Evolutionary conservation across 2,329 filamentous ascomycete genomes (phyloP).

Genomic region (Fonsecaea pedrosoi): DNA sequence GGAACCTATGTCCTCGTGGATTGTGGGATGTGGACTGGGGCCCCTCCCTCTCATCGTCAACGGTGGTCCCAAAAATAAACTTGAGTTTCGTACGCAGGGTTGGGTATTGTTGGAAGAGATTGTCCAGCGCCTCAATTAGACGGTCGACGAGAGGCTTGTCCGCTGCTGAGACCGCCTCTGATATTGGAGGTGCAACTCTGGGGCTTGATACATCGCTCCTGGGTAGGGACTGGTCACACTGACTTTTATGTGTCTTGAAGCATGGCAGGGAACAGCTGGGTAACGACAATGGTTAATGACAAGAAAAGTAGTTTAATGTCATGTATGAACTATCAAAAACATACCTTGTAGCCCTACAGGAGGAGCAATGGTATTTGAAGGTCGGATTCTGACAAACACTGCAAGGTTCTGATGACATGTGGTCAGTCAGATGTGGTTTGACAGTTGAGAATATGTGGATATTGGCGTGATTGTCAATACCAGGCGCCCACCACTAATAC

Average conservation of each 20-base stretch:
- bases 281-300: conserved; percentile 19
- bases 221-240: conserved; percentile 44
- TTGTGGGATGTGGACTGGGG: neutral
- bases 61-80: conserved; percentile 49
- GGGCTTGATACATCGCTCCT: conserved; percentile 23
- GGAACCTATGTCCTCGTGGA: conserved; percentile 15
- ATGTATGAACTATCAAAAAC: conserved; percentile 18
- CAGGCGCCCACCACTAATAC: neutral
- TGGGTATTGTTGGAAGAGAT: conserved; percentile 49
- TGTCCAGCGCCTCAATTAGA: conserved; percentile 24
- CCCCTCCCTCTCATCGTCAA: conserved; percentile 49
- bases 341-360: conserved; percentile 43
- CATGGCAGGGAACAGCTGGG: conserved; percentile 55
- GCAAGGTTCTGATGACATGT: conserved; percentile 35
- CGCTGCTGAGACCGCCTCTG: neutral
- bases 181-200: conserved; percentile 33
- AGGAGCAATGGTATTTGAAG: conserved; percentile 45
- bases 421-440: neutral
- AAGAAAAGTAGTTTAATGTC: conserved; percentile 7
- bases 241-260: conserved; percentile 53
- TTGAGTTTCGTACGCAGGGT: conserved; percentile 49
- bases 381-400: conserved; percentile 42
- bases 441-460: neutral
- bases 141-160: conserved; percentile 20
- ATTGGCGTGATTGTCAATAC: neutral